Percentiles rank a stretch among this genome's conserved stretches.
phyloP scores from a whole-genome alignment of 2,329 filamentous ascomycete genomes.

The Penicillium sp. region DNA sequence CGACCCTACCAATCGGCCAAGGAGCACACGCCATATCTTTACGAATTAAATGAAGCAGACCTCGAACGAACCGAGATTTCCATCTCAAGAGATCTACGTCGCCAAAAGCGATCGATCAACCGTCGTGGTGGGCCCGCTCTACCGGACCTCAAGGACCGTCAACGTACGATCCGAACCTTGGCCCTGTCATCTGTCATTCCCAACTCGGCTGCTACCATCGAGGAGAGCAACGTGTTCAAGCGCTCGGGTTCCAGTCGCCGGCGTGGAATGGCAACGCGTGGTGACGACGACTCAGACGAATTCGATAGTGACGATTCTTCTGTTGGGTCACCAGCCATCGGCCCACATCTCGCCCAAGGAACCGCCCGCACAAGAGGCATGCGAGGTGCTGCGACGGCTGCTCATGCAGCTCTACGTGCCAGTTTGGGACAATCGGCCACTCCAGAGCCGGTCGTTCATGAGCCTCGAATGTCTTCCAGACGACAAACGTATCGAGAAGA shows the following conservation, averaged over 20 bases:
- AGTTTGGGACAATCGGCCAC: constrained; percentile 76
- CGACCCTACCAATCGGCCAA: constrained; percentile 87
- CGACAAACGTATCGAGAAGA: constrained; percentile 70
- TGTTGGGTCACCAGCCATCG: constrained; percentile 76
- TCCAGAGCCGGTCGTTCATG: constrained; percentile 69
- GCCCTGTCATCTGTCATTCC: constrained; percentile 90
- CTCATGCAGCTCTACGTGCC: constrained; percentile 78
- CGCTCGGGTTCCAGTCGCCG: constrained; percentile 59
- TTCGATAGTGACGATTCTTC: constrained; percentile 86
- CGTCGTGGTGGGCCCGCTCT: constrained; percentile 84
- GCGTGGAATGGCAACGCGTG: constrained; percentile 55
- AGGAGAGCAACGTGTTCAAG: constrained; percentile 85
- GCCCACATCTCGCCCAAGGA: constrained; percentile 60
- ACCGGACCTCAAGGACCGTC: constrained; percentile 92
- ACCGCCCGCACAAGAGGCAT: constrained; percentile 83
- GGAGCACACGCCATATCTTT: constrained; percentile 88
- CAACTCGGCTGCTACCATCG: constrained; percentile 71
- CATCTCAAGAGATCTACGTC: constrained; percentile 85
- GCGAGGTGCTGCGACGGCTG: constrained; percentile 79
- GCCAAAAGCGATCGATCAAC: constrained; percentile 93
- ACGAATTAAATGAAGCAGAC: constrained; percentile 86
- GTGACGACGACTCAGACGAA: constrained; percentile 74
- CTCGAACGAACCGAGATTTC: constrained; percentile 86
- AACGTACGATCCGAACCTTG: constrained; percentile 85
- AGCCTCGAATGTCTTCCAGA: constrained; percentile 63